phyloP scores from a whole-genome alignment of 331 rosid genomes.

The Pyrus hybrid region DNA sequence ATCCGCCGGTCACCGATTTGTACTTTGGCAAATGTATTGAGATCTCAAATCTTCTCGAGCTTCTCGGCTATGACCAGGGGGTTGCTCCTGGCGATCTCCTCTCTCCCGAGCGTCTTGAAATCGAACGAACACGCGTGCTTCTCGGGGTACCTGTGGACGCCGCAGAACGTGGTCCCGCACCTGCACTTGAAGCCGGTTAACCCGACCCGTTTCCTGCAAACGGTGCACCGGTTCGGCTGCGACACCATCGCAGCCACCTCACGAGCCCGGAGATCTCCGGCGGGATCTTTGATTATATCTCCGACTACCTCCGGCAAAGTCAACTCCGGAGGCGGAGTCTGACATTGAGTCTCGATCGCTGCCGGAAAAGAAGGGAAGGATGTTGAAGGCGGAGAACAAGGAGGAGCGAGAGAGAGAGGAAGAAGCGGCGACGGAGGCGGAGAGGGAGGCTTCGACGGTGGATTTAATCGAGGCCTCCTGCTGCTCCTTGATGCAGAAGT shows the following conservation, averaged over 20 bases:
- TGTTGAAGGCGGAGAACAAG: not conserved
- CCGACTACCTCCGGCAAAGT: slow-evolving; percentile 17
- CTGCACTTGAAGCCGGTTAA: slow-evolving; percentile 71
- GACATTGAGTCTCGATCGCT: slow-evolving; percentile 16
- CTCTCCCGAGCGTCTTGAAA: slow-evolving; percentile 65
- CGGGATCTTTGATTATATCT: not conserved
- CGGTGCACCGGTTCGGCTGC: slow-evolving; percentile 55
- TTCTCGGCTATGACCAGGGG: slow-evolving; percentile 72
- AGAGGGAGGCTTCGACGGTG: slow-evolving; percentile 51
- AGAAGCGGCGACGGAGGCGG: slow-evolving; percentile 6
- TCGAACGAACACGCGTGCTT: slow-evolving; percentile 78
- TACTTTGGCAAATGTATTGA: not conserved
- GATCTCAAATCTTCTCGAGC: slow-evolving; percentile 52
- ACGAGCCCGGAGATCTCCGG: slow-evolving; percentile 6
- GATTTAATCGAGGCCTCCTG: slow-evolving; percentile 61
- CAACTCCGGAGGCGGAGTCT: slow-evolving; percentile 14
- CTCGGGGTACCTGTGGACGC: slow-evolving; percentile 87
- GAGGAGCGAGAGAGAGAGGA: not conserved
- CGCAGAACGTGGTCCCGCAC: slow-evolving; percentile 79
- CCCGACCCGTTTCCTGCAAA: slow-evolving; percentile 72
- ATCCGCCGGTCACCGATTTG: not conserved
- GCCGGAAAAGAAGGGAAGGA: not conserved
- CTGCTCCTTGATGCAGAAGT: slow-evolving; percentile 40
- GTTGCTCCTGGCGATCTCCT: slow-evolving; percentile 78
- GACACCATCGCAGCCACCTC: not conserved